Evolutionary conservation across 1,139 yeast species (phyloP).

Genomic region (Candida albicans): DNA sequence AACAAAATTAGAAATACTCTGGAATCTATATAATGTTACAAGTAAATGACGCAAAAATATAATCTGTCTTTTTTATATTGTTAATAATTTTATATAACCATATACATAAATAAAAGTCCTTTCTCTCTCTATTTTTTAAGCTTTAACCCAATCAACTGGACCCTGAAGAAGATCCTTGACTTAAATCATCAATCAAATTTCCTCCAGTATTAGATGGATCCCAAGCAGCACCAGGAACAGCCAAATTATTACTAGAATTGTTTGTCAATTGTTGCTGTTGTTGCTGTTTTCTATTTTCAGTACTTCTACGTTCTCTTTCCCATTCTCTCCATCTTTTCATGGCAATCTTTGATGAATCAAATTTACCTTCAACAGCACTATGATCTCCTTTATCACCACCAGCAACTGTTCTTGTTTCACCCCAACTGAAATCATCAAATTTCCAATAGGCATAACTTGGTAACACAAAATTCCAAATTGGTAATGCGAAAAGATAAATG

Average conservation of each 20-base stretch:
- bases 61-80: neutral
- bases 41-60: too few relatives aligned
- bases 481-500: slow-evolving; percentile 78
- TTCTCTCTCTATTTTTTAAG: slow-evolving; percentile 1
- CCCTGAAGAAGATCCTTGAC: slow-evolving; percentile 27
- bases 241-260: slow-evolving; percentile 18
- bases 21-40: too few relatives aligned
- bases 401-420: slow-evolving; percentile 86
- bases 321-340: slow-evolving; percentile 96
- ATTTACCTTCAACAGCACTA: slow-evolving; percentile 72
- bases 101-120: neutral
- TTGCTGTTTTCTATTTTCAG: slow-evolving; percentile 18
- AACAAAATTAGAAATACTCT: too few relatives aligned
- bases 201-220: slow-evolving; percentile 42
- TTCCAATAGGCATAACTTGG: slow-evolving; percentile 94
- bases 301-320: slow-evolving; percentile 62
- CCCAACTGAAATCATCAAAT: slow-evolving; percentile 98
- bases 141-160: slow-evolving; percentile 5
- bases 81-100: neutral
- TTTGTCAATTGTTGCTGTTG: neutral
- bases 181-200: slow-evolving; percentile 26
- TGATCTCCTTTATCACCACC: slow-evolving; percentile 72
- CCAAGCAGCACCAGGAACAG: slow-evolving; percentile 51
- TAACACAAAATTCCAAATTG: slow-evolving; percentile 91
- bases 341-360: slow-evolving; percentile 81